phyloP scores from a whole-genome alignment of 2,329 filamentous ascomycete species.

The Fusarium marasasianum region DNA sequence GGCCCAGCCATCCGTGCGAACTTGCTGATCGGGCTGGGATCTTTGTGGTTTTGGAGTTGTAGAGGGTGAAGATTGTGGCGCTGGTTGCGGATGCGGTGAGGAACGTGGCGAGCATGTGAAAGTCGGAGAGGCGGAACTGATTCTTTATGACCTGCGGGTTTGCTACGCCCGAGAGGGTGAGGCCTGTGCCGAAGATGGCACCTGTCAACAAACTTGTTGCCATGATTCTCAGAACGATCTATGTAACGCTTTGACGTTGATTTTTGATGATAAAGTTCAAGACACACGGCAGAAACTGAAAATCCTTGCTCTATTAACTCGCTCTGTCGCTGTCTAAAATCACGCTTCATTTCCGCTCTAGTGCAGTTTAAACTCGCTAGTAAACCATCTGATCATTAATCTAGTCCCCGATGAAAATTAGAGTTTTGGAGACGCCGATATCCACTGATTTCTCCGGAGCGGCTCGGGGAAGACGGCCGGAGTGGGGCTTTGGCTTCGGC shows the following conservation, averaged over 20 bases:
- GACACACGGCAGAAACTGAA: not conserved
- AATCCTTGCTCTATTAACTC: not conserved
- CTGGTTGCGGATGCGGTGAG: slow-evolving; percentile 17
- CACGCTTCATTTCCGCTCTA: not conserved
- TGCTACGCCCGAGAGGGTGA: slow-evolving; percentile 15
- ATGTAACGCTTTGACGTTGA: not conserved
- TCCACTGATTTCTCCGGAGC: not conserved
- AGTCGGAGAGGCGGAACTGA: slow-evolving; percentile 16
- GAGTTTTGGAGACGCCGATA: not conserved
- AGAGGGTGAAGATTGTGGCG: slow-evolving; percentile 2
- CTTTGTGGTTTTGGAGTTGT: not conserved
- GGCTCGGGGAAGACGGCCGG: not conserved
- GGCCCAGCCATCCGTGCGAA: slow-evolving; percentile 5
- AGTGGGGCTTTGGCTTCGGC: not conserved
- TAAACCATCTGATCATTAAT: not conserved
- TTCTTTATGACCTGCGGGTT: slow-evolving; percentile 14
- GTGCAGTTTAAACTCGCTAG: not conserved
- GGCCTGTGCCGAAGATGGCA: slow-evolving; percentile 9
- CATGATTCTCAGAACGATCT: too few relatives aligned
- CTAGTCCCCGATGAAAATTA: slow-evolving; percentile 8
- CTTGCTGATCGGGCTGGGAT: not conserved
- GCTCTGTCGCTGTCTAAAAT: slow-evolving; percentile 14
- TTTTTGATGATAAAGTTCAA: too few relatives aligned
- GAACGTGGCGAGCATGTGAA: slow-evolving; percentile 21
- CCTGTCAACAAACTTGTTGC: slow-evolving; percentile 6